Percentiles rank a stretch among this genome's conserved stretches.
Evolutionary conservation across 768 basidiomycete species (phyloP).

Genomic region (Suillus occidentalis): DNA sequence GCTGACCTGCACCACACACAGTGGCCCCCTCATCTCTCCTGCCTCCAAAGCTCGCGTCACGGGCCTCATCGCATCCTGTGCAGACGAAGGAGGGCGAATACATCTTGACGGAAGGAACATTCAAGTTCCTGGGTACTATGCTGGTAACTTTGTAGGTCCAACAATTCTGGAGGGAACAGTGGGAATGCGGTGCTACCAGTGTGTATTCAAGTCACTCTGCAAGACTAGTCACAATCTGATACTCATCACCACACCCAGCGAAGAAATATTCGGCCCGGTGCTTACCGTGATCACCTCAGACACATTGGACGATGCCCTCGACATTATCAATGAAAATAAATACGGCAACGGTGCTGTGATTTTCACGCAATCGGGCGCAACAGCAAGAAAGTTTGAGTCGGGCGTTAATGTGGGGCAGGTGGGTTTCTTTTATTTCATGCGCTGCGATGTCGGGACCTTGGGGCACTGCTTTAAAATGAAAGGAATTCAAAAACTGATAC

Average conservation of each 20-base stretch:
- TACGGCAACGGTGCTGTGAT: slow-evolving; percentile 96
- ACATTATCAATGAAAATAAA: slow-evolving; percentile 83
- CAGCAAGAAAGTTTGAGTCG: slow-evolving; percentile 89
- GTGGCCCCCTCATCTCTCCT: slow-evolving; percentile 81
- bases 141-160: slow-evolving; percentile 94
- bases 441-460: neutral
- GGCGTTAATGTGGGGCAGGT: slow-evolving; percentile 83
- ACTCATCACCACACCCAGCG: slow-evolving; percentile 40
- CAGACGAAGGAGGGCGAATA: slow-evolving; percentile 81
- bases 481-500: neutral
- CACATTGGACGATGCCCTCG: slow-evolving; percentile 86
- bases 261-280: slow-evolving; percentile 96
- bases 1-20: slow-evolving; percentile 25
- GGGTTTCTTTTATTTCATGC: neutral
- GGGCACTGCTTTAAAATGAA: neutral
- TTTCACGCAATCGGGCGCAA: slow-evolving; percentile 95
- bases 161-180: slow-evolving; percentile 85
- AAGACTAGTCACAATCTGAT: slow-evolving; percentile 5
- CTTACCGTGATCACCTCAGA: slow-evolving; percentile 76
- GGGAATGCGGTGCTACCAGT: slow-evolving; percentile 88
- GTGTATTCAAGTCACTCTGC: slow-evolving; percentile 22
- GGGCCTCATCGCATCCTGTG: slow-evolving; percentile 69
- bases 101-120: slow-evolving; percentile 81
- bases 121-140: slow-evolving; percentile 68
- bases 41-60: slow-evolving; percentile 78